Percentiles rank a stretch among this genome's conserved stretches.
Evolutionary conservation across 345 rosid species (phyloP).

Genomic region (Hibiscus mutabilis): DNA sequence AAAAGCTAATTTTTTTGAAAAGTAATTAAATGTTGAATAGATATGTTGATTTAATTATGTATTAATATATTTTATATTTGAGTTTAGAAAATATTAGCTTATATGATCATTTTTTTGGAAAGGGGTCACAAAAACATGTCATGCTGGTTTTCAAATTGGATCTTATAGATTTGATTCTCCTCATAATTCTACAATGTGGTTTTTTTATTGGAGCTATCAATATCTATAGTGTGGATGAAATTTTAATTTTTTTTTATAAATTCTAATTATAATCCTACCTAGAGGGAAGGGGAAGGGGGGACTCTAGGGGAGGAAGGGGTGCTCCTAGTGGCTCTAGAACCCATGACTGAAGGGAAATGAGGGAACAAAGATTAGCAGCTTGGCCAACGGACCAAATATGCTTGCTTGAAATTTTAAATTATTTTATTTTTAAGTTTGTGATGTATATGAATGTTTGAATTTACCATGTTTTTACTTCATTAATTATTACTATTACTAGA

Average conservation of each 20-base stretch:
- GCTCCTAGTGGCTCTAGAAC: no score
- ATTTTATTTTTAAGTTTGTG: neutral
- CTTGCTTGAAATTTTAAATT: no score
- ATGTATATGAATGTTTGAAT: neutral
- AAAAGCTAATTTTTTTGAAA: neutral
- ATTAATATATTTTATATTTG: neutral
- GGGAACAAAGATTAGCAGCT: no score
- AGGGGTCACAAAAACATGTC: neutral
- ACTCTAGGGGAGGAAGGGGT: no score
- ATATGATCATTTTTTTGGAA: neutral
- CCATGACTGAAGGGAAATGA: no score
- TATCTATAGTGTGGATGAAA: neutral
- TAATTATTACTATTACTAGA: neutral
- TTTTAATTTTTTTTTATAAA: neutral
- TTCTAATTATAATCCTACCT: no score
- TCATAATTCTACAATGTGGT: neutral
- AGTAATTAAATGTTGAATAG: neutral
- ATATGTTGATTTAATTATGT: neutral
- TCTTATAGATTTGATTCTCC: neutral
- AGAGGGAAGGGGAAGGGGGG: no score
- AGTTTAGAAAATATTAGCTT: neutral
- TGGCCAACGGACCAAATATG: no score
- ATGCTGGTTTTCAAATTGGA: neutral
- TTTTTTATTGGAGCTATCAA: neutral
- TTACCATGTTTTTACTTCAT: neutral